Percentiles rank a stretch among this genome's conserved stretches.
Conservation (phyloP, 768 basidiomycete genomes). For the Lactarius pseudohatsudake region DNA sequence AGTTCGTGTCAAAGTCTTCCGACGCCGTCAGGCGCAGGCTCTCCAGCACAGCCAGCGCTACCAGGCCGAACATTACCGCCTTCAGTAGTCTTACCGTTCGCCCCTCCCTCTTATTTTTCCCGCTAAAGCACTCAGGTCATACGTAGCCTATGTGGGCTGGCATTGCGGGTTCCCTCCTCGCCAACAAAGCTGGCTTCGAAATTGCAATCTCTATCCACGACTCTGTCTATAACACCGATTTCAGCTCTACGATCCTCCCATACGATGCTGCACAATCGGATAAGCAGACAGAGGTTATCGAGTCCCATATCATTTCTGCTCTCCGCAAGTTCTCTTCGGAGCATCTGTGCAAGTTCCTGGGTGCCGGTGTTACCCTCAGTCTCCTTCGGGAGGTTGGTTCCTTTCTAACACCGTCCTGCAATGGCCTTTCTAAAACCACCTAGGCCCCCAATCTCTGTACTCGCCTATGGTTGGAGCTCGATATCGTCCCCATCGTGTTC, state of each 20-base stretch:
- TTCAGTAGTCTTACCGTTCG: slow-evolving; percentile 69
- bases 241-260: slow-evolving; percentile 55
- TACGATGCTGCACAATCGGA: slow-evolving; percentile 52
- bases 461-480: slow-evolving; percentile 77
- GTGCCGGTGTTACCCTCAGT: slow-evolving; percentile 71
- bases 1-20: slow-evolving; percentile 66
- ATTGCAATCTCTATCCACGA: slow-evolving; percentile 81
- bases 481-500: slow-evolving; percentile 83
- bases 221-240: slow-evolving; percentile 83
- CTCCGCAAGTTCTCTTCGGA: slow-evolving; percentile 70
- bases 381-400: slow-evolving; percentile 64
- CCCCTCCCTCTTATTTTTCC: slow-evolving; percentile 27
- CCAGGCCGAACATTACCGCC: slow-evolving; percentile 54
- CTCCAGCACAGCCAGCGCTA: slow-evolving; percentile 50
- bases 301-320: slow-evolving; percentile 59
- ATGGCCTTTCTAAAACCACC: slow-evolving; percentile 28
- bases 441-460: slow-evolving; percentile 83
- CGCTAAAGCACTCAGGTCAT: slow-evolving; percentile 31
- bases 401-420: slow-evolving; percentile 5
- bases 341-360: slow-evolving; percentile 85
- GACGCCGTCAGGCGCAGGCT: slow-evolving; percentile 65
- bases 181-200: slow-evolving; percentile 62
- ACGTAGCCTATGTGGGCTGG: slow-evolving; percentile 88
- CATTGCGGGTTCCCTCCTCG: slow-evolving; percentile 60
- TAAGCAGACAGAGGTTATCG: slow-evolving; percentile 60